Base-by-base conservation (phyloP, 495 filamentous ascomycete species). In the Annulohypoxylon moriforme region DNA sequence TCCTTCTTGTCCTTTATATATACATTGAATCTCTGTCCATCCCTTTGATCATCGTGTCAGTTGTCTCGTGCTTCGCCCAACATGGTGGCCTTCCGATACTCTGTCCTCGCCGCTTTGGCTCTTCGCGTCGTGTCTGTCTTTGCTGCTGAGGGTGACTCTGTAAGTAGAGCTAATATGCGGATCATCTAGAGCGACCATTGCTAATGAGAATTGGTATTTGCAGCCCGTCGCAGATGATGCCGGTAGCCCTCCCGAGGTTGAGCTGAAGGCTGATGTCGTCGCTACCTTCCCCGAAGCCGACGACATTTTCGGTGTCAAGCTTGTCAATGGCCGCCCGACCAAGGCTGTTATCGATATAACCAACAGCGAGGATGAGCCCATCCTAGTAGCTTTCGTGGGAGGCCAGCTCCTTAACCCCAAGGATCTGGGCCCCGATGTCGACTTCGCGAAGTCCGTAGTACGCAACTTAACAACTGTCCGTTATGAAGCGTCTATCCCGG, bases 311-410 rank as follows among this genome's bases (percentile, higher is more conserved):
- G 96, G 96, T 70, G 88, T 98, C 70, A 97, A 97, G 87, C 89
- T 98, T 60, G 88, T 98, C 83, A 99, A 99, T 78, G 93, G 94
- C 76, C 89, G 90, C 67, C 87, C 93, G n/a, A 97, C 94, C 57
- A 87, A 89, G 78, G 91, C 94, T 5, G 83, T 96, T 33, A 83
- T 99, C 75, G 87, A 91, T 68, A 85, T 98, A 77, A 86, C 85
- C 80, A 99, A 99, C 84, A 85, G 92, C 64, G 96, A 99, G 83
- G 86, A 89, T 3, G 84, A 82, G 56, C 88, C 95, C 20, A 86
- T 98, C 67, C 86, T 85, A 52, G 87, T 99, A 33, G 84, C 89
- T 75, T 89, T 96, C 70, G 77, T 98, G 20, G 93, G 92, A 18
- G 96, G 94, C 40, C 87, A 87, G 72, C 86, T 99, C 68, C 88